Evolutionary conservation across 2,329 filamentous ascomycete species (phyloP).

Genomic region (Fonsecaea erecta): DNA sequence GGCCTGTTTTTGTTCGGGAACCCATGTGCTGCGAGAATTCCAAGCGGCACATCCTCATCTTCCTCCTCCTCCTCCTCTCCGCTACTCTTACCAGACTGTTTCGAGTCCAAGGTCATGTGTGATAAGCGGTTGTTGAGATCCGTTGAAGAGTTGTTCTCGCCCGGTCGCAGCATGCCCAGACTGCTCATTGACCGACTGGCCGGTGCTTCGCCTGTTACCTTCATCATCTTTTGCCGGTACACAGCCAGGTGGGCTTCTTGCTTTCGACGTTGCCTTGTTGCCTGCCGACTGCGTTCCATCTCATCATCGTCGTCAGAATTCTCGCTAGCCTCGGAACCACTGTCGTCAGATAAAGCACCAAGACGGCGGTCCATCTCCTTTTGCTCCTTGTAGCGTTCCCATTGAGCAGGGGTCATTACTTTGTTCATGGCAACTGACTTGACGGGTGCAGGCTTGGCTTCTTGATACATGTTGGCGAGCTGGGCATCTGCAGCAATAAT

Average conservation of each 20-base stretch:
- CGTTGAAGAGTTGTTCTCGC: slow-evolving; percentile 23
- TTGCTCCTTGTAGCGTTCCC: slow-evolving; percentile 74
- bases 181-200: slow-evolving; percentile 51
- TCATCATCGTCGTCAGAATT: slow-evolving; percentile 77
- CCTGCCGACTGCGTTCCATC: slow-evolving; percentile 71
- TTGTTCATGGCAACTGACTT: slow-evolving; percentile 59
- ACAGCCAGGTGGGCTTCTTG: slow-evolving; percentile 89
- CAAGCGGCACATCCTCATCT: slow-evolving; percentile 85
- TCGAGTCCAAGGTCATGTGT: slow-evolving; percentile 42
- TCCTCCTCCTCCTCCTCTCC: slow-evolving; percentile 67
- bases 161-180: slow-evolving; percentile 14
- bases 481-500: slow-evolving; percentile 51
- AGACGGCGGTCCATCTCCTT: slow-evolving; percentile 70
- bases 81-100: slow-evolving; percentile 47
- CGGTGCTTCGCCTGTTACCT: slow-evolving; percentile 80
- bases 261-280: slow-evolving; percentile 77
- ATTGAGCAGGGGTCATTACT: slow-evolving; percentile 88
- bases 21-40: slow-evolving; percentile 84
- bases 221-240: slow-evolving; percentile 96
- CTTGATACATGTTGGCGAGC: slow-evolving; percentile 53
- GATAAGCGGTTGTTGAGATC: slow-evolving; percentile 44
- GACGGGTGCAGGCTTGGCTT: slow-evolving; percentile 42
- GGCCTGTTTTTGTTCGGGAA: slow-evolving; percentile 80
- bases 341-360: slow-evolving; percentile 51
- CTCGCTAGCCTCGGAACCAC: slow-evolving; percentile 63